Evolutionary conservation across 2,329 filamentous ascomycete species (phyloP).

Genomic region (Ophiocordyceps sinensis): DNA sequence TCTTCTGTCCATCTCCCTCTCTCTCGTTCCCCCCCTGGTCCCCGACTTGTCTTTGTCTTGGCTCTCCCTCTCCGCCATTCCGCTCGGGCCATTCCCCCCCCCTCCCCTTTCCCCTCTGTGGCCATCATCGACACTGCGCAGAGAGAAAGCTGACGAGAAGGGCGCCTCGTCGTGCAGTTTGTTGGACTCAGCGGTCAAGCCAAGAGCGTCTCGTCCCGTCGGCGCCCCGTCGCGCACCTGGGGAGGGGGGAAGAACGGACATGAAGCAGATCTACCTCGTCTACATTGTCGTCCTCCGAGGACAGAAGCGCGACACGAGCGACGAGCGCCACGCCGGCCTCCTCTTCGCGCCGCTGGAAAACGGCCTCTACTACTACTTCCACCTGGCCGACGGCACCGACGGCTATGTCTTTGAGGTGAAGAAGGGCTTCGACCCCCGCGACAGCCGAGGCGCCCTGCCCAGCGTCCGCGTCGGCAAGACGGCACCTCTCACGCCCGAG

Average conservation of each 20-base stretch:
- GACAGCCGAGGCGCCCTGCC: constrained; percentile 5
- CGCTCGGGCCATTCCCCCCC: neutral
- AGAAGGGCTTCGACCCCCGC: constrained; percentile 4
- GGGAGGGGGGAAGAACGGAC: neutral
- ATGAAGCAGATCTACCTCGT: constrained; percentile 3
- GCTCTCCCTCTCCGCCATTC: neutral
- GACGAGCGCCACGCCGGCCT: constrained; percentile 5
- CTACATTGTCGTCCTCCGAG: constrained; percentile 6
- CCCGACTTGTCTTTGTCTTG: no score
- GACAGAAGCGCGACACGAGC: constrained; percentile 4
- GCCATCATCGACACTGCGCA: neutral
- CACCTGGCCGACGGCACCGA: constrained; percentile 2
- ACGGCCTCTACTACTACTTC: constrained; percentile 4
- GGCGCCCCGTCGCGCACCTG: neutral
- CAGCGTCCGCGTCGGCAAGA: constrained; percentile 4
- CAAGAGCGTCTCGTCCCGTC: neutral
- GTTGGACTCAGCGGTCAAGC: no score
- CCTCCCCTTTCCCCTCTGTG: neutral
- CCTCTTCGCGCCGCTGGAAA: constrained; percentile 3
- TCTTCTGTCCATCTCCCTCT: no score
- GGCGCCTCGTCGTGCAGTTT: no score
- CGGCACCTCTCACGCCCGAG: constrained; percentile 2
- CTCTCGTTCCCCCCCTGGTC: no score
- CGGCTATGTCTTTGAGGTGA: constrained; percentile 4
- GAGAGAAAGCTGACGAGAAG: neutral